Base-by-base conservation (phyloP, 2,329 filamentous ascomycete species). In the Epichloe scottii region DNA sequence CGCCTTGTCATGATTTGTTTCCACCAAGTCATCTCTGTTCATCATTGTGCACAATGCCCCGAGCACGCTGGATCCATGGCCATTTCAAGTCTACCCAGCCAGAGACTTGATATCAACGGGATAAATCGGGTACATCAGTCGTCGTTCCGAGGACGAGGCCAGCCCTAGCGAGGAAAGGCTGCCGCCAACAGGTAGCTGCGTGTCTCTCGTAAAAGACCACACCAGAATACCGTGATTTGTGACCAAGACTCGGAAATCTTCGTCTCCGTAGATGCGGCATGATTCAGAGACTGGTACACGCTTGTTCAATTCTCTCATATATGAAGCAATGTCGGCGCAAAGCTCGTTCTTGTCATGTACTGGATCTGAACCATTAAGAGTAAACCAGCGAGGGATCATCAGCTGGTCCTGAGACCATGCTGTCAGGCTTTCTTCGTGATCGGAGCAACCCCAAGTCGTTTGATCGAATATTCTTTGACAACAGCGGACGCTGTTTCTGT, bases 221-320 rank as follows among this genome's bases (percentile, higher is more conserved):
- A 49, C 51, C 17, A 35, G 19, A 19, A 49, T 30, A 8, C 51
- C 51, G 8, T 37, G 3, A 15, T 15, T 35, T 17, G 41, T 46
- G n/a, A 49, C 34, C 6, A 34, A n/a, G 15, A 52, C n/a, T 15
- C 33, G 41, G 5, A 52, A 52, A 15, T 52, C 51, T 14, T 49
- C 46, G 26, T 52, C 51, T 10, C 41, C 51, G 4, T 23, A 46
- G 33, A 46, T 21, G 33, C 41, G 46, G 15, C 47, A 49, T 41
- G 30, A 11, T 15, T 49, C 40, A 1, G 41, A 45, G 17, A 42
- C 21, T 19, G 21, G 34, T 5, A 15, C 49, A 33, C 41, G 14
- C 23, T 17, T 40, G 23, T 8, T 17, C 19, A 41, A 8, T n/a
- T 51, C 49, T 21, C 33, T 40, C 8, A 45, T 4, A 33, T 45